phyloP scores from a whole-genome alignment of 2,329 filamentous ascomycete species.

The Monilinia fructigena region DNA sequence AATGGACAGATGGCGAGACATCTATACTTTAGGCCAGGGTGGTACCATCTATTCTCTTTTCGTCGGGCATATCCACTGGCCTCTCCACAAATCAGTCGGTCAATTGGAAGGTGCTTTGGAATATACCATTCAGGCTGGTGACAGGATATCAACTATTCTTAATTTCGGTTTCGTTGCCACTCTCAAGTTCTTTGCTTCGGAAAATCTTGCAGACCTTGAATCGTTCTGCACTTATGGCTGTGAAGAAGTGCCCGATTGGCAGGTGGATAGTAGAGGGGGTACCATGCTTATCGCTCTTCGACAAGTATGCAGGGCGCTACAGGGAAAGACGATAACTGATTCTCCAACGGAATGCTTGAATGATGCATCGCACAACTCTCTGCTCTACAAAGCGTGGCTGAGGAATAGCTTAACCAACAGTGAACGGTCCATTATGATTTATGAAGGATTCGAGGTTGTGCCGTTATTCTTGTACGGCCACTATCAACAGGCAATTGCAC shows the following conservation, averaged over 20 bases:
- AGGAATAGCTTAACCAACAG: slow-evolving; percentile 52
- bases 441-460: slow-evolving; percentile 65
- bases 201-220: slow-evolving; percentile 68
- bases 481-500: slow-evolving; percentile 57
- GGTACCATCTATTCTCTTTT: slow-evolving; percentile 69
- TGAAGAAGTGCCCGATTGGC: slow-evolving; percentile 72
- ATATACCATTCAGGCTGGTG: slow-evolving; percentile 63
- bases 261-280: slow-evolving; percentile 68
- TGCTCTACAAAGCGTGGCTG: slow-evolving; percentile 59
- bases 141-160: slow-evolving; percentile 69
- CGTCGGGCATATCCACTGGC: slow-evolving; percentile 66
- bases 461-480: slow-evolving; percentile 63
- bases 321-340: slow-evolving; percentile 66
- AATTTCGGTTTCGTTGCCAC: slow-evolving; percentile 67
- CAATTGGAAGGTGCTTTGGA: slow-evolving; percentile 67
- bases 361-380: slow-evolving; percentile 64
- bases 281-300: slow-evolving; percentile 64
- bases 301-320: slow-evolving; percentile 67
- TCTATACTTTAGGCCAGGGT: slow-evolving; percentile 65
- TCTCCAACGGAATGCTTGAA: slow-evolving; percentile 55
- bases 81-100: slow-evolving; percentile 56
- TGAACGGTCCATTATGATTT: slow-evolving; percentile 64
- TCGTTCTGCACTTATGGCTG: slow-evolving; percentile 69
- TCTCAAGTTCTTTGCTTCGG: slow-evolving; percentile 67
- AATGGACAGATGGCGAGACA: slow-evolving; percentile 60